Percentiles rank a stretch among this genome's conserved stretches.
phyloP scores from a whole-genome alignment of 345 rosid genomes.

The Eucalyptus globulus region DNA sequence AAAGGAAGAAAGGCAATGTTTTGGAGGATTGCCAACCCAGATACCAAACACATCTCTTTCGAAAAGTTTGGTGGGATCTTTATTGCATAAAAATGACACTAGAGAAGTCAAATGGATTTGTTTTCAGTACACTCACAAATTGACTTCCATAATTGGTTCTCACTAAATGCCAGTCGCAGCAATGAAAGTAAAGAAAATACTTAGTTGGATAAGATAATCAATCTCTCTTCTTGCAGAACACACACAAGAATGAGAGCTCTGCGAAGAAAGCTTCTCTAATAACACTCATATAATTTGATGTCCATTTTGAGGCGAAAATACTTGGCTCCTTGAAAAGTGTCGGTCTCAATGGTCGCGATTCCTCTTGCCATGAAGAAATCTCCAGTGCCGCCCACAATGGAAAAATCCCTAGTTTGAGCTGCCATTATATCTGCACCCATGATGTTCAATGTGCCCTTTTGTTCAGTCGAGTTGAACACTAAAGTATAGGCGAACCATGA shows the following conservation, averaged over 20 bases:
- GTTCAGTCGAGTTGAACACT: conserved; percentile 44
- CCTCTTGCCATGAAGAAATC: conserved; percentile 77
- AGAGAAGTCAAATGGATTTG: background rate
- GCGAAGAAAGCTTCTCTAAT: background rate
- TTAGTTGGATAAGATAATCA: conserved; percentile 11
- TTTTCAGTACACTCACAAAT: background rate
- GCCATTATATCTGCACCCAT: conserved; percentile 49
- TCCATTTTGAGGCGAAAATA: conserved; percentile 50
- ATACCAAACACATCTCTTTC: background rate
- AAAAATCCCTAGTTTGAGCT: conserved; percentile 50
- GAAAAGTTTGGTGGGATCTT: background rate
- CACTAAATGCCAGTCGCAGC: background rate
- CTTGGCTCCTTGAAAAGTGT: conserved; percentile 25
- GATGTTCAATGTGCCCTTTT: conserved; percentile 43
- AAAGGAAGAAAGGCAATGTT: background rate
- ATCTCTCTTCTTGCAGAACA: background rate
- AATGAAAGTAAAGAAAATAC: background rate
- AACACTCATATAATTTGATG: background rate
- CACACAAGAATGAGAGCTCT: background rate
- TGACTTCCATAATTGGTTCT: background rate
- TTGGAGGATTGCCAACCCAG: background rate
- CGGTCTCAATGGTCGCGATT: conserved; percentile 38
- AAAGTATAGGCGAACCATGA: conserved; percentile 52
- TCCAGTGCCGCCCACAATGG: conserved; percentile 58
- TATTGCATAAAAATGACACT: background rate